Evolutionary conservation across 169 alveolate species (phyloP).

Genomic region (Cardiosporidium cionae): DNA sequence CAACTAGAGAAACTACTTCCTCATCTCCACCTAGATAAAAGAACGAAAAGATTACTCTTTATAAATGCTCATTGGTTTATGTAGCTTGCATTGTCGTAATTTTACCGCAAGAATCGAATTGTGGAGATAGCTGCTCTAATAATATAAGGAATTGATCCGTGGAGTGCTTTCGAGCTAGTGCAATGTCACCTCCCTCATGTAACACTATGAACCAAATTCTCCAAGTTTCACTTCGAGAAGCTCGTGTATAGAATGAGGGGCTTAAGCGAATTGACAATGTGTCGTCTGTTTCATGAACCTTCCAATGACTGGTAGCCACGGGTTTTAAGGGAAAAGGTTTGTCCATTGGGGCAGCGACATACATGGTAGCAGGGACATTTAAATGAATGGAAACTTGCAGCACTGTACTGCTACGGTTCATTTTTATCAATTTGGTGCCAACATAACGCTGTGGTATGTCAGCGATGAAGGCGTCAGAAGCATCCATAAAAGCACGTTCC

Average conservation of each 20-base stretch:
- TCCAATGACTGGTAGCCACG: background rate
- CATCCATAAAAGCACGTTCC: constrained; percentile 11
- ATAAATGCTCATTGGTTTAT: background rate
- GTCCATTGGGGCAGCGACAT: background rate
- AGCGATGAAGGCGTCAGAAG: background rate
- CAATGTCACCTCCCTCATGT: background rate
- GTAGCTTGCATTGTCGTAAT: background rate
- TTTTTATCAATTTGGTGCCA: constrained; percentile 3
- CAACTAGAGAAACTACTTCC: constrained; percentile 13
- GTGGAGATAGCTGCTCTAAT: background rate
- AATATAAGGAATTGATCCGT: background rate
- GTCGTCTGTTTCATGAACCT: constrained; percentile 8
- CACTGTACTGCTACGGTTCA: background rate
- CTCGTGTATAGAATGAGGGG: background rate
- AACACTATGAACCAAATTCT: background rate
- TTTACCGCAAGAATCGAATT: background rate
- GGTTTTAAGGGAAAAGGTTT: constrained; percentile 15
- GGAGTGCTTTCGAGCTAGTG: background rate
- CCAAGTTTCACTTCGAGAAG: background rate
- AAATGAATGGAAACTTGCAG: background rate
- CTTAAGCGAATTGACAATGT: background rate
- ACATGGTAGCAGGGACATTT: constrained; percentile 10
- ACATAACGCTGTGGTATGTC: constrained; percentile 1
- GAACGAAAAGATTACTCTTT: background rate
- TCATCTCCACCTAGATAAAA: constrained; percentile 23